Conservation (phyloP, 805 yeast species). For the Wickerhamomyces rabaulensis region DNA sequence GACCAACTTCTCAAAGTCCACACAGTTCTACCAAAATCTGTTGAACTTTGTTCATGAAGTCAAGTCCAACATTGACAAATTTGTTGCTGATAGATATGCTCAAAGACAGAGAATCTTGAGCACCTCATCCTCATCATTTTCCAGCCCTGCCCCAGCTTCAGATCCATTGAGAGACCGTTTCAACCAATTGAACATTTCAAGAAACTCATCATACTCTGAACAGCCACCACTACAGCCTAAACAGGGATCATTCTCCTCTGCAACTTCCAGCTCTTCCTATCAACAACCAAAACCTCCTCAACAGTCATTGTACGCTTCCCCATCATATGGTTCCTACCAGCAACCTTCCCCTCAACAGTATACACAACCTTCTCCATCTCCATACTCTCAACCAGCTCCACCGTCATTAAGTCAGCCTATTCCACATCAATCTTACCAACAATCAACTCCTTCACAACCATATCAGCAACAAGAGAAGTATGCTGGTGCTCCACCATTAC, state of each 20-base stretch:
- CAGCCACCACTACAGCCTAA: constrained; percentile 4
- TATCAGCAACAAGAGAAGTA: neutral
- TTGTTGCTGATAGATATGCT: constrained; percentile 20
- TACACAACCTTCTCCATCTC: constrained; percentile 10
- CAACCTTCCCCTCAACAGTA: constrained; percentile 4
- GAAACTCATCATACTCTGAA: constrained; percentile 12
- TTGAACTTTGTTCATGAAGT: constrained; percentile 21
- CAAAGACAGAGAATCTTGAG: constrained; percentile 18
- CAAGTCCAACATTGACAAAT: constrained; percentile 17
- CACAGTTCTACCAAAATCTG: constrained; percentile 52
- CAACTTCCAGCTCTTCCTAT: constrained; percentile 2
- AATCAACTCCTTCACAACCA: constrained; percentile 3
- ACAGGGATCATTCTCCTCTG: constrained; percentile 11
- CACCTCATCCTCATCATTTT: constrained; percentile 6
- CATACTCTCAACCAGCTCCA: constrained; percentile 3
- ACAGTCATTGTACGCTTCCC: neutral
- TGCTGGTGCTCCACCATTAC: constrained; percentile 13
- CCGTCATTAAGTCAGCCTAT: neutral
- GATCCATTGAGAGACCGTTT: constrained; percentile 17
- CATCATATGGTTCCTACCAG: constrained; percentile 12
- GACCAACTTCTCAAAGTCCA: constrained; percentile 58
- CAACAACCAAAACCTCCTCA: constrained; percentile 6
- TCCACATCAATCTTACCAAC: constrained; percentile 3
- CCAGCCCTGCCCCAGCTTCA: constrained; percentile 2
- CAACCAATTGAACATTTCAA: constrained; percentile 13